Evolutionary conservation across 768 basidiomycete species (phyloP).

Genomic region (Mycena amicta): DNA sequence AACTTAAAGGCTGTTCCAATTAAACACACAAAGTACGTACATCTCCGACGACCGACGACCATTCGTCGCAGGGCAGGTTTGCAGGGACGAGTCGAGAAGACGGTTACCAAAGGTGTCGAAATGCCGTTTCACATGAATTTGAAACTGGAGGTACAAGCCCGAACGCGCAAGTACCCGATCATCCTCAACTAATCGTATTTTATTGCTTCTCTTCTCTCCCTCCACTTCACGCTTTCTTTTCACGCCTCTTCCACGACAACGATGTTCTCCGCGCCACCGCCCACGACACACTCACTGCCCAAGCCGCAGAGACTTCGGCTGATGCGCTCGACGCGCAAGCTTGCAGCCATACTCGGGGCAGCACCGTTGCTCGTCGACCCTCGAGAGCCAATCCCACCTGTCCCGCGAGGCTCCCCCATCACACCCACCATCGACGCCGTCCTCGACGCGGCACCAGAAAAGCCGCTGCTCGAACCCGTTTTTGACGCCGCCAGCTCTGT

Average conservation of each 20-base stretch:
- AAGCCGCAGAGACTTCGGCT: conserved; percentile 16
- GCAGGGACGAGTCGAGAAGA: not conserved
- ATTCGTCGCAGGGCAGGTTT: too few species aligned
- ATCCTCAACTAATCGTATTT: not conserved
- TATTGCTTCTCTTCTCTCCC: not conserved
- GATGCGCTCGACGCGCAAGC: conserved; percentile 22
- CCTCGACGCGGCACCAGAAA: not conserved
- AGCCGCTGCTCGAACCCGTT: not conserved
- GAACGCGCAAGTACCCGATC: not conserved
- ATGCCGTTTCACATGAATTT: conserved; percentile 1
- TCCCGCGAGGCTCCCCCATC: not conserved
- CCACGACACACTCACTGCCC: conserved; percentile 15
- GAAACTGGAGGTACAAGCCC: not conserved
- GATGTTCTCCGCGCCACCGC: conserved; percentile 1
- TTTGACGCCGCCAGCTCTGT: not conserved
- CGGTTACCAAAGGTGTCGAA: not conserved
- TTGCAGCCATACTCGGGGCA: conserved; percentile 12
- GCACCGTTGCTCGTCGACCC: conserved; percentile 17
- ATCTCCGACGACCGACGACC: too few species aligned
- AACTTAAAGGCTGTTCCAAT: too few species aligned
- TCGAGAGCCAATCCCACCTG: not conserved
- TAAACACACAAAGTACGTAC: too few species aligned
- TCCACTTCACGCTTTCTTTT: not conserved
- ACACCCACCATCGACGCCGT: conserved; percentile 3
- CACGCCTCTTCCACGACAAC: not conserved